These are phyloP conservation scores for Lachnellula arida DNA, from an alignment of 2,329 filamentous ascomycete genomes.

Conservation along the genomic window DNA sequence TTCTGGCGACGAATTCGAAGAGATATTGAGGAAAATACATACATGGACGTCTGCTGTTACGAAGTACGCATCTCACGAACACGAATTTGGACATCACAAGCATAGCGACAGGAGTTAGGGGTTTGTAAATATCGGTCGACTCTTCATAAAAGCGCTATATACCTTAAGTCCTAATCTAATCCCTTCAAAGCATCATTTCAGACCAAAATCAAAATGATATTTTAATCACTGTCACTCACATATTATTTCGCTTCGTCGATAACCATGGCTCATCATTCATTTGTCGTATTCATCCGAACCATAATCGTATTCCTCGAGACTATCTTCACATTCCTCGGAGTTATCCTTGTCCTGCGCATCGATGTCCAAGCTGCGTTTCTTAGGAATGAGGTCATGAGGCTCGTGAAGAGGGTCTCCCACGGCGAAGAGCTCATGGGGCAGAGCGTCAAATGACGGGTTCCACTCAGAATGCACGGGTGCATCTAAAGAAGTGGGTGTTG, in stretches of 20 bases:
- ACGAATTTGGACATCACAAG: background rate
- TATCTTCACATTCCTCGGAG: no score
- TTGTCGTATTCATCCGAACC: background rate
- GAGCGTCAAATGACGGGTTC: background rate
- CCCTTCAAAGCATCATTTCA: background rate
- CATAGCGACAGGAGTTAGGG: conserved; percentile 8
- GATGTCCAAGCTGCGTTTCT: no score
- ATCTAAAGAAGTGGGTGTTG: background rate
- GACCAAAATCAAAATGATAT: background rate
- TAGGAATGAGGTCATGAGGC: no score
- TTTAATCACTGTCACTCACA: background rate
- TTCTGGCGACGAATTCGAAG: conserved; percentile 45
- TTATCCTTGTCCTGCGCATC: background rate
- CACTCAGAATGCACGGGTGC: background rate
- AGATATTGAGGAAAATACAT: conserved; percentile 14
- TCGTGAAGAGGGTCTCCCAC: background rate
- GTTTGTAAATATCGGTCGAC: background rate
- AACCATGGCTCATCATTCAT: background rate
- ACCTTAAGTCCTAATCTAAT: background rate
- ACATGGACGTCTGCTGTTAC: background rate
- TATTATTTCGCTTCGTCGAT: background rate
- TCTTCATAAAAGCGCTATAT: background rate
- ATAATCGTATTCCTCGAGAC: background rate
- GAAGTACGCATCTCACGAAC: background rate
- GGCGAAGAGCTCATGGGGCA: background rate